These are phyloP conservation scores for Fomitiporia mediterranea DNA, from an alignment of 1,284 basidiomycete genomes.

Conservation along the genomic window DNA sequence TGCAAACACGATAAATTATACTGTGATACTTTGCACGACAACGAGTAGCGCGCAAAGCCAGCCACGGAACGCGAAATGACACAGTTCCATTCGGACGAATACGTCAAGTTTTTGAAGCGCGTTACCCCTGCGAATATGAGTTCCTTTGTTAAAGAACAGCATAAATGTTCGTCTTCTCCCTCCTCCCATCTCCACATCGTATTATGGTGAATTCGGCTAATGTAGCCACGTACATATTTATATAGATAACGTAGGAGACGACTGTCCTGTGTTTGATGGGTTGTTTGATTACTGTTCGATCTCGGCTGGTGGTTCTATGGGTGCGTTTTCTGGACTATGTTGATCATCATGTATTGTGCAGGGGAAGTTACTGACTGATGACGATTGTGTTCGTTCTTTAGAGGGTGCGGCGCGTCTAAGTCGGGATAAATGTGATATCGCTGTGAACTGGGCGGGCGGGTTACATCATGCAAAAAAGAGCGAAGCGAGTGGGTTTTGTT, in stretches of 20 bases:
- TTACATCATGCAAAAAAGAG: constrained; percentile 98
- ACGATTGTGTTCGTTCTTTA: constrained; percentile 30
- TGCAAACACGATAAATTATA: too few relatives aligned
- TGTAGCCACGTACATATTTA: neutral
- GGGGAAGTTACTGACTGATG: neutral
- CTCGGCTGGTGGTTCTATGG: constrained; percentile 98
- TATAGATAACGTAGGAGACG: constrained; percentile 85
- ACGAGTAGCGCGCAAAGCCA: constrained; percentile 86
- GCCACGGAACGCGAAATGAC: constrained; percentile 98
- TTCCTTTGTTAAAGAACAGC: constrained; percentile 89
- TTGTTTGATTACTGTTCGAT: constrained; percentile 99
- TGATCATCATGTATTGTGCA: neutral
- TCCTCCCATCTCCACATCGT: neutral
- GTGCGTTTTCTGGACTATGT: constrained; percentile 41
- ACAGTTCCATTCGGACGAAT: constrained; percentile 92
- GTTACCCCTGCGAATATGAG: constrained; percentile 86
- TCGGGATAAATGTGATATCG: constrained; percentile 97
- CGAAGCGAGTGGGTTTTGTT: constrained; percentile 98
- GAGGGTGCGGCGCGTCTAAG: constrained; percentile 96
- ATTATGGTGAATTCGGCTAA: neutral
- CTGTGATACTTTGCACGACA: too few relatives aligned
- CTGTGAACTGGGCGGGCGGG: constrained; percentile 98
- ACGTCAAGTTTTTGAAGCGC: constrained; percentile 83
- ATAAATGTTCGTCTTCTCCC: constrained; percentile 70
- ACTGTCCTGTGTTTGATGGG: constrained; percentile 98